Conservation (phyloP, 352 stramenopile genomes). For the Phytopythium sindhum region DNA sequence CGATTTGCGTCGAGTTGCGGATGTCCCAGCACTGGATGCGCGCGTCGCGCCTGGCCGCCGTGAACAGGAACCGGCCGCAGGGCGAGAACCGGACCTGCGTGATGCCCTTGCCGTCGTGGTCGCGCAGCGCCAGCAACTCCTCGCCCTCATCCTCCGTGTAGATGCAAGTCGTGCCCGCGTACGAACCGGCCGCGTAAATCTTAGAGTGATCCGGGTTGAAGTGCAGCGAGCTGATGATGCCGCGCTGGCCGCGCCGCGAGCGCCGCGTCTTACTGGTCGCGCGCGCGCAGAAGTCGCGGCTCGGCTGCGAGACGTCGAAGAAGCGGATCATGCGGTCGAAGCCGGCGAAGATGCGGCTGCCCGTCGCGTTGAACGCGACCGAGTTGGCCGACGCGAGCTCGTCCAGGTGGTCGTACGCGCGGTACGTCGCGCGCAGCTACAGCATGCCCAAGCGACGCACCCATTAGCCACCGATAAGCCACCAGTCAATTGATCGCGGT, state of each 20-base stretch:
- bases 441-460: not conserved
- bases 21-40: conserved; percentile 88
- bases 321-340: conserved; percentile 83
- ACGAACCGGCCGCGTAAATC: conserved; percentile 86
- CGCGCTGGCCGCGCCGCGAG: conserved; percentile 62
- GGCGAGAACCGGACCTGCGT: conserved; percentile 80
- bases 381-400: conserved; percentile 77
- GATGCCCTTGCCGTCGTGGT: conserved; percentile 76
- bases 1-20: conserved; percentile 58
- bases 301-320: conserved; percentile 73
- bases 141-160: conserved; percentile 81
- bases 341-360: conserved; percentile 81
- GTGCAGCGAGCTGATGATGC: conserved; percentile 73
- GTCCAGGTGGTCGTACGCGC: conserved; percentile 83
- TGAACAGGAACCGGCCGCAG: conserved; percentile 73
- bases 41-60: conserved; percentile 60
- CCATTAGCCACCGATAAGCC: not conserved
- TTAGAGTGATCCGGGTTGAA: conserved; percentile 83
- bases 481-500: too few species aligned
- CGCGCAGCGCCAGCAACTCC: conserved; percentile 48
- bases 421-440: conserved; percentile 74
- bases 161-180: conserved; percentile 75
- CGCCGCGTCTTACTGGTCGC: conserved; percentile 66
- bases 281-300: conserved; percentile 48
- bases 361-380: conserved; percentile 76